Base-by-base conservation (phyloP, 768 basidiomycete genomes). In the Calocera viscosa region DNA sequence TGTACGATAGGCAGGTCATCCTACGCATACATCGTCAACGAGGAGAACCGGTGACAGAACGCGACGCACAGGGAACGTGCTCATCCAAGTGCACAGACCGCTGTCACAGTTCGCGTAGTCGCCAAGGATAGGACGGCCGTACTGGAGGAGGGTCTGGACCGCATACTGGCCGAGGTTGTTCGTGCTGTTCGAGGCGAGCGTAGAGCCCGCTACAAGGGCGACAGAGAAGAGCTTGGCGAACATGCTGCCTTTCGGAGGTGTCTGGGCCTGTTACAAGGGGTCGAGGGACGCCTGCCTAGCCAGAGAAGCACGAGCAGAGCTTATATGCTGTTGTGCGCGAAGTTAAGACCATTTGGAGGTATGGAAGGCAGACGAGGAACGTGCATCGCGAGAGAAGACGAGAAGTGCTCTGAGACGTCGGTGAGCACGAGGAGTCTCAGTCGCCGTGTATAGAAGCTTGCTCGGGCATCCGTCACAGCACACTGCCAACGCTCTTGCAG, bases 1-100 rank as follows among this genome's bases (percentile, higher is more conserved):
- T 22, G 53, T 5, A 60, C 53, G 53, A 60, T 60, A 26, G 53
- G 30, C 26, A 60, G 53, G 53, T 60, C 53, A 32, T 60, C 53
- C 53, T 60, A 60, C 30, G 30, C 24, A 26, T 28, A 26, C 49
- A 60, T 60, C 3, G 53, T 60, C 24, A 60, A 10, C 24, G 10
- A 28, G 19, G 5, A 19, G 19, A 60, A 22, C 11, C 2, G 26
- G 53, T 2, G 11, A 60, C 2, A 60, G 14, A 60, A 32, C 2
- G 5, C 11, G 24, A 32, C 53, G 53, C 53, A 60, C 53, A 60
- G 53, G 53, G 30, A 60, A 60, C 53, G 14, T 26, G 53, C 53
- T 60, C 53, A 60, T 60, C 53, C 53, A 60, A 30, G 11, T 60
- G 30, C 53, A 60, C 53, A 60, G 22, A 5, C 53, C 53, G 14